Evolutionary conservation across 495 filamentous ascomycete species (phyloP).

Genomic region (Annulohypoxylon maeteangense): DNA sequence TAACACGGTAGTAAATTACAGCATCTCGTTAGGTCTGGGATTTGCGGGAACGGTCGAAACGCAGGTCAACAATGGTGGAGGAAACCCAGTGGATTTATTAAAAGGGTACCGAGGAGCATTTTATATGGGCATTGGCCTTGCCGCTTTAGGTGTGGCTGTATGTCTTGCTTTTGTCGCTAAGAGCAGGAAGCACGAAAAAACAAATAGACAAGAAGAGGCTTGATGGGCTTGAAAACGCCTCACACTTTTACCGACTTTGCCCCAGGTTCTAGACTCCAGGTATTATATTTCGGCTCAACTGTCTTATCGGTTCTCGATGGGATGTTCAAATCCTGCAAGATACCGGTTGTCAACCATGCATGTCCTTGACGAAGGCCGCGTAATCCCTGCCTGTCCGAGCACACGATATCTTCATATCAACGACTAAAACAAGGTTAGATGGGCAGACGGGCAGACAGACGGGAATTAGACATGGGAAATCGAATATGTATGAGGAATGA

Average conservation of each 20-base stretch:
- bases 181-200: conserved; percentile 14
- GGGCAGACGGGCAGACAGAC: no score
- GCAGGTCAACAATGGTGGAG: conserved; percentile 50
- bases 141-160: conserved; percentile 42
- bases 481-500: background rate
- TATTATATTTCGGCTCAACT: background rate
- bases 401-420: background rate
- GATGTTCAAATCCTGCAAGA: background rate
- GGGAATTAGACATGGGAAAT: background rate
- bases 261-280: background rate
- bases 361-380: background rate
- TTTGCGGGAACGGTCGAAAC: conserved; percentile 60
- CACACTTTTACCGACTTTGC: background rate
- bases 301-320: background rate
- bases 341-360: background rate
- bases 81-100: conserved; percentile 44
- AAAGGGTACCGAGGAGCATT: conserved; percentile 52
- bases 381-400: background rate
- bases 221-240: background rate
- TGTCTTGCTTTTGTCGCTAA: conserved; percentile 36
- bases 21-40: conserved; percentile 58
- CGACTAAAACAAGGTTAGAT: background rate
- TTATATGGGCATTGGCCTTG: conserved; percentile 50
- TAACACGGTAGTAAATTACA: conserved; percentile 58
- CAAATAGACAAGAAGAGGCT: background rate